Evolutionary conservation across 192 early-diverging fungal species (phyloP), one percentile per base, ranked within the genome.

Genomic region (Phlyctochytrium planicorne): DNA sequence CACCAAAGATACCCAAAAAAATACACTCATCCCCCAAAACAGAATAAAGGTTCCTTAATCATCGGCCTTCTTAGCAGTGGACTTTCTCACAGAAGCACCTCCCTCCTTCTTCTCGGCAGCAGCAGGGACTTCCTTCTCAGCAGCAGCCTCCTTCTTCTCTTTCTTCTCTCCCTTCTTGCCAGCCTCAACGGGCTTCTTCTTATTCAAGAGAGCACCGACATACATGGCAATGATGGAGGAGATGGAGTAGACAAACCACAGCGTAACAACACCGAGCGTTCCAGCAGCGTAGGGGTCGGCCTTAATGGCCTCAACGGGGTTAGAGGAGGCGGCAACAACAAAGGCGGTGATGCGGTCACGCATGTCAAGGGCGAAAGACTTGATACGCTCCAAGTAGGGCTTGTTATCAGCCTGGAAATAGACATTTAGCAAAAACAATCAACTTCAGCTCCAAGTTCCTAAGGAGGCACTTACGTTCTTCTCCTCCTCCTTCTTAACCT

Each of bases 261-360:
- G 53, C 33, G 56, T n/a, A 52, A 71, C n/a, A 52, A 47, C 62
- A 36, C 33, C 70, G 60, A 27, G 17, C 35, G 66, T 25, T 24
- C 67, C 65, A 47, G 72, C 79, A 31, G 77, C 70, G 29, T 66
- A 57, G 6, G 80, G 78, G 53, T 65, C 66, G 20, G 73, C 67
- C 72, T 82, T 75, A 61, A 78, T 53, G 12, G 81, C 72, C 23
- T 59, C 71, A 16, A 73, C 56, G 30, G 78, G 81, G 65, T 73
- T 63, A 34, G 60, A 32, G 31, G 59, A 52, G 32, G 71, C 73
- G 32, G 59, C 62, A 24, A 60, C 60, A 34, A 70, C 23, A 60
- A 82, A 82, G 0, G 53, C 33, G 59, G 30, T 4, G 40, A 77
- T 4, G 4, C 72, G 25, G 24, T 55, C 63, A 31, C 53, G 63